Percentiles rank a stretch among this genome's conserved stretches.
These are phyloP conservation scores for Fusarium coffeatum DNA, from an alignment of 2,329 filamentous ascomycete species.

Conservation along the genomic window DNA sequence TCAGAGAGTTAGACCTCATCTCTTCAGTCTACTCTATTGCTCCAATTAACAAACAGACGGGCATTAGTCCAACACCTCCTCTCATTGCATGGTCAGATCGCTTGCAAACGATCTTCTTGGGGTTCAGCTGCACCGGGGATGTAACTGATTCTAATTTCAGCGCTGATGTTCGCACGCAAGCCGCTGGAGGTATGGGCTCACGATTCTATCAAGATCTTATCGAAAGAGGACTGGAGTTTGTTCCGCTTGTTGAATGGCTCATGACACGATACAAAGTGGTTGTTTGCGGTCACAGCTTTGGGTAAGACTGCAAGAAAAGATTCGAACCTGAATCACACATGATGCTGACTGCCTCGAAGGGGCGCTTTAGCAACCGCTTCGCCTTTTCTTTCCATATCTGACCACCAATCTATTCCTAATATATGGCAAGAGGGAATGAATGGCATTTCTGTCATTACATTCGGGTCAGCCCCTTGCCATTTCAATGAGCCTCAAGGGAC, in stretches of 20 bases:
- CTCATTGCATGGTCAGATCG: conserved; percentile 1
- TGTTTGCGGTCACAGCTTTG: conserved; percentile 6
- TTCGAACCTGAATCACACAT: too few relatives aligned
- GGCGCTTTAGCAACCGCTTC: neutral
- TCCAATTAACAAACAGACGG: neutral
- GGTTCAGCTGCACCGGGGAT: neutral
- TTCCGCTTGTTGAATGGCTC: neutral
- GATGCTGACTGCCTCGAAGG: neutral
- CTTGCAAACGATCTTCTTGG: neutral
- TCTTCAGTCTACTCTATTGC: conserved; percentile 2
- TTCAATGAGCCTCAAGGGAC: neutral
- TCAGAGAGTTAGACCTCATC: neutral
- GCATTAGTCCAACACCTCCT: neutral
- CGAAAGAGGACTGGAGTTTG: neutral
- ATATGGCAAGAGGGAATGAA: neutral
- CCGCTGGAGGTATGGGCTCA: neutral
- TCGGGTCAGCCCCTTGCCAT: neutral
- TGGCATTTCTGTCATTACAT: conserved; percentile 10
- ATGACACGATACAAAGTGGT: neutral
- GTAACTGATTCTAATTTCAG: neutral
- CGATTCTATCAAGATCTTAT: neutral
- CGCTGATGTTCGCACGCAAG: neutral
- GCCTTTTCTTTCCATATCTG: neutral
- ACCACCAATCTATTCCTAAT: neutral
- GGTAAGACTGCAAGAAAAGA: neutral